Evolutionary conservation across 2,329 filamentous ascomycete species (phyloP).

Genomic region (Penicillium occitanis): DNA sequence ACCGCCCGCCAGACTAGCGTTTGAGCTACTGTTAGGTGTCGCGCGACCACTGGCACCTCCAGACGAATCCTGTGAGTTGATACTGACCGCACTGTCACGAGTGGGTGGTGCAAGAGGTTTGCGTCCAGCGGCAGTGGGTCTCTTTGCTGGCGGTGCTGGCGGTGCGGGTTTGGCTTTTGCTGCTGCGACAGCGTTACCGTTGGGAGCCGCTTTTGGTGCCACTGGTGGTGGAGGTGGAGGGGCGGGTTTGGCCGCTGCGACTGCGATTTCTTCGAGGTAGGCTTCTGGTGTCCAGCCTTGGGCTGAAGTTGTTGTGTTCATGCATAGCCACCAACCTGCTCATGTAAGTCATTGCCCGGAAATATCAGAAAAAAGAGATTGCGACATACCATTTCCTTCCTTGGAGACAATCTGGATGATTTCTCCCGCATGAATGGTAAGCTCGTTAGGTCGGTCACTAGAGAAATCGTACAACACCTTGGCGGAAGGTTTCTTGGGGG

Average conservation of each 20-base stretch:
- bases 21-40: conserved; percentile 61
- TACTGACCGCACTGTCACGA: conserved; percentile 62
- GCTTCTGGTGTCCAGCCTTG: conserved; percentile 94
- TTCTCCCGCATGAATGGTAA: conserved; percentile 76
- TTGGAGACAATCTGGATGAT: conserved; percentile 89
- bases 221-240: conserved; percentile 48
- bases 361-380: background rate
- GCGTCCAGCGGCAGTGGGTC: conserved; percentile 64
- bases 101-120: conserved; percentile 68
- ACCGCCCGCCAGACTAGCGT: conserved; percentile 67
- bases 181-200: conserved; percentile 41
- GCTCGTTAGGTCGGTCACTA: conserved; percentile 79
- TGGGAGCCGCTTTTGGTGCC: conserved; percentile 64
- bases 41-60: conserved; percentile 65
- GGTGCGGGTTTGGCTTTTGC: conserved; percentile 67
- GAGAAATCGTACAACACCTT: conserved; percentile 92
- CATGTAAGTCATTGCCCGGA: conserved; percentile 29
- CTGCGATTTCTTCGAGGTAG: conserved; percentile 76
- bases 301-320: conserved; percentile 64
- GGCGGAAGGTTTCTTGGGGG: conserved; percentile 70
- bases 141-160: conserved; percentile 75
- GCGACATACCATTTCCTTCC: conserved; percentile 79
- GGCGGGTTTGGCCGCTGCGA: conserved; percentile 60
- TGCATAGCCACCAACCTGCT: conserved; percentile 88
- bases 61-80: conserved; percentile 52